Percentiles rank a stretch among this genome's conserved stretches.
phyloP scores from a whole-genome alignment of 23 red algal genomes.

The Gracilaria domingensis region DNA sequence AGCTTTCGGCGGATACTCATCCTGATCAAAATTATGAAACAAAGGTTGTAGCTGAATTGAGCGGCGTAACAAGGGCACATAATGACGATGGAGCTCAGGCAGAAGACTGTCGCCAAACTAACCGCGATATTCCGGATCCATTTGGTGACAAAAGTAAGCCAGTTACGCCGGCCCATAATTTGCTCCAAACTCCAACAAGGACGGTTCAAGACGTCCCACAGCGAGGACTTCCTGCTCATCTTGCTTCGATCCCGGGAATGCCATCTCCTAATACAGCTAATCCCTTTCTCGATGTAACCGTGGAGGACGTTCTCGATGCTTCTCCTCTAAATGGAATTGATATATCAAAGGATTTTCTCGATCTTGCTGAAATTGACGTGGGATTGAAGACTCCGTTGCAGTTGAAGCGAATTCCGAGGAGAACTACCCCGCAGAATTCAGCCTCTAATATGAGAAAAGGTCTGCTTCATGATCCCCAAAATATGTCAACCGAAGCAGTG shows the following conservation, averaged over 20 bases:
- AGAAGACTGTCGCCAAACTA: neutral
- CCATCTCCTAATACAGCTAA: constrained; percentile 26
- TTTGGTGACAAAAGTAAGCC: constrained; percentile 12
- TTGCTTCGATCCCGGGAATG: constrained; percentile 1
- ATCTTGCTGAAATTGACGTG: neutral
- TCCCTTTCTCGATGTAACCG: constrained; percentile 11
- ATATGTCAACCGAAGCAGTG: neutral
- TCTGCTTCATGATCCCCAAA: neutral
- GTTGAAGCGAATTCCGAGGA: neutral
- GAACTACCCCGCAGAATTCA: neutral
- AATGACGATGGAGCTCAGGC: neutral
- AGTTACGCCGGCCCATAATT: neutral
- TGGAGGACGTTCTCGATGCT: neutral
- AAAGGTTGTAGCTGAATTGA: neutral
- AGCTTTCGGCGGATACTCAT: neutral
- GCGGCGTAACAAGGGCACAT: neutral
- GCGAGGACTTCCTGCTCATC: neutral
- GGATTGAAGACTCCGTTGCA: constrained; percentile 13
- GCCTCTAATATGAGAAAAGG: neutral
- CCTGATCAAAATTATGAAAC: neutral
- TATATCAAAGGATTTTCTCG: constrained; percentile 20
- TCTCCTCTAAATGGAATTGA: neutral
- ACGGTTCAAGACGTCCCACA: neutral
- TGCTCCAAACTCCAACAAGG: constrained; percentile 10
- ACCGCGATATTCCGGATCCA: neutral